phyloP scores from a whole-genome alignment of 73 alveolate species.

The Paramecium pentaurelia region DNA sequence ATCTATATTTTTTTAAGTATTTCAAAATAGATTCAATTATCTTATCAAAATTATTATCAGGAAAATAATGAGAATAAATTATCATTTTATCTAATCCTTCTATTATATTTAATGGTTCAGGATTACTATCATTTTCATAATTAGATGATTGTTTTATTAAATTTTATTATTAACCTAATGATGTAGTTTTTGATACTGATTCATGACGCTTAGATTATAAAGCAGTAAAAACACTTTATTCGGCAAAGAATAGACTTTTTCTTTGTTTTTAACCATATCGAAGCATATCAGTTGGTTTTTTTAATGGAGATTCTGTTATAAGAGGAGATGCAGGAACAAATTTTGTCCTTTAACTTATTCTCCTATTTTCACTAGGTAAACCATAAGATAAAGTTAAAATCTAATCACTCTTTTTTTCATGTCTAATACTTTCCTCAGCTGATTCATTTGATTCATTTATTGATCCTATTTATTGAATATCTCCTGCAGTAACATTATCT shows the following conservation, averaged over 20 bases:
- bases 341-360: background rate
- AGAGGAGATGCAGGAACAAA: background rate
- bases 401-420: background rate
- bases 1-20: background rate
- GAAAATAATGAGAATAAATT: background rate
- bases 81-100: slow-evolving; percentile 13
- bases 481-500: background rate
- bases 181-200: background rate
- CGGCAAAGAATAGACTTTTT: background rate
- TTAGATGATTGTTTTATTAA: background rate
- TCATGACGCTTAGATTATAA: background rate
- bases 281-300: background rate
- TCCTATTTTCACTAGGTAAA: background rate
- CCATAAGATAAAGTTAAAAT: background rate
- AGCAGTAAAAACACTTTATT: background rate
- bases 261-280: background rate
- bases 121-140: background rate
- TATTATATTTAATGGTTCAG: background rate
- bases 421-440: background rate
- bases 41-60: background rate
- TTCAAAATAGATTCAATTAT: background rate
- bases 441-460: background rate
- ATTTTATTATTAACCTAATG: background rate
- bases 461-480: background rate
- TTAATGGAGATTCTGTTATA: background rate